phyloP scores from a whole-genome alignment of 2,329 filamentous ascomycete genomes.

The Grosmannia serpens region DNA sequence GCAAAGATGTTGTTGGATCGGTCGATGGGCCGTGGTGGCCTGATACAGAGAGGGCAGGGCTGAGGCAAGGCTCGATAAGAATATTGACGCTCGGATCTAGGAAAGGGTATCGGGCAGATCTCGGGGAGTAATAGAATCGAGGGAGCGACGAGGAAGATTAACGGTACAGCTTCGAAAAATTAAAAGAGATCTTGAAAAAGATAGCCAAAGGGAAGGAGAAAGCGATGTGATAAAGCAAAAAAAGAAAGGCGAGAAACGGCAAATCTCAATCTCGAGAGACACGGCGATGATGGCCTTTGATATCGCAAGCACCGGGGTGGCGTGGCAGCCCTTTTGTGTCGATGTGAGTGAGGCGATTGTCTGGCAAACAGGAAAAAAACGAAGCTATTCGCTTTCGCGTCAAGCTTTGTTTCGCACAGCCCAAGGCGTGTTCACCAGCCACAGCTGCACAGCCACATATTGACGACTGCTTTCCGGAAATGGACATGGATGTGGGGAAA shows the following conservation, averaged over 20 bases:
- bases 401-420: neutral
- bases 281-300: neutral
- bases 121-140: neutral
- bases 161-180: neutral
- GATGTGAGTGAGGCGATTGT: neutral
- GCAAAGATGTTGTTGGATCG: neutral
- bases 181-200: neutral
- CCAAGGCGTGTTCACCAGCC: neutral
- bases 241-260: neutral
- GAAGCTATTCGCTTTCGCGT: conserved; percentile 3
- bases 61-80: neutral
- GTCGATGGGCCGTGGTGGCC: neutral
- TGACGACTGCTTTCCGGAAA: neutral
- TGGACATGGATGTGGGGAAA: neutral
- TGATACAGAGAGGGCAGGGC: neutral
- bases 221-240: neutral
- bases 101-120: neutral
- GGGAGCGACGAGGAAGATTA: neutral
- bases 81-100: neutral
- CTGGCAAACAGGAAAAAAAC: neutral
- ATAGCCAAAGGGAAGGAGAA: neutral
- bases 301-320: neutral
- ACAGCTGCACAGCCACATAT: neutral
- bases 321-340: neutral
- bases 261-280: too few species aligned